Evolutionary conservation across 169 alveolate species (phyloP), one percentile per base, ranked within the genome.

Genomic region (Perkinsus olseni): DNA sequence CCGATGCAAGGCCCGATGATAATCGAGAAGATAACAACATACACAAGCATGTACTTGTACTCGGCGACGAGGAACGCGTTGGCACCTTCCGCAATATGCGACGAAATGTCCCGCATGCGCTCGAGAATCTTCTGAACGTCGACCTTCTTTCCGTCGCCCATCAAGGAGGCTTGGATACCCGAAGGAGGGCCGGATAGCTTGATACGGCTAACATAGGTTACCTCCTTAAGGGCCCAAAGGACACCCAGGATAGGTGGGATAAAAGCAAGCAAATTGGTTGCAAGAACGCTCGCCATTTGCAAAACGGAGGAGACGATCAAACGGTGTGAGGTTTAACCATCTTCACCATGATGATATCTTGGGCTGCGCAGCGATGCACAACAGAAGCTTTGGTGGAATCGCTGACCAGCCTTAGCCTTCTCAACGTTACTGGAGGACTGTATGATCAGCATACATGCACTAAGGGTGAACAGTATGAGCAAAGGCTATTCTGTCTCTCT

Each of bases 51-150:
- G 96, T 95, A 97, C 91, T 93, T 94, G 94, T 97, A 97, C 95
- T 97, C 99, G 48, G 96, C 96, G 39, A 82, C 74, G 40, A 98
- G 96, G 96, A 98, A 98, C 38, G 98, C 97, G 91, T 91, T 95
- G 40, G 99, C 99, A 45, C 99, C 99, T 93, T 96, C 97, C 31
- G 97, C 95, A 94, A 97, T 97, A 94, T 95, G 93, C 48, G 93
- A 38, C 31, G 97, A 95, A n/a, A 97, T 95, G 40, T 94, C 96
- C 91, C 93, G 93, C 97, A 96, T 96, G 91, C 92, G 92, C 36
- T 94, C 94, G n/a, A 96, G 95, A 91, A 92, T 93, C 91, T 94
- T 93, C 48, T 93, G 92, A 31, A 94, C 51, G 38, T 40, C 82
- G 31, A 13, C 31, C 10, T 8, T 0, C 82, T 62, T 62, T 4